Evolutionary conservation across 768 basidiomycete genomes (phyloP).

Genomic region (Rhodotorula babjevae): DNA sequence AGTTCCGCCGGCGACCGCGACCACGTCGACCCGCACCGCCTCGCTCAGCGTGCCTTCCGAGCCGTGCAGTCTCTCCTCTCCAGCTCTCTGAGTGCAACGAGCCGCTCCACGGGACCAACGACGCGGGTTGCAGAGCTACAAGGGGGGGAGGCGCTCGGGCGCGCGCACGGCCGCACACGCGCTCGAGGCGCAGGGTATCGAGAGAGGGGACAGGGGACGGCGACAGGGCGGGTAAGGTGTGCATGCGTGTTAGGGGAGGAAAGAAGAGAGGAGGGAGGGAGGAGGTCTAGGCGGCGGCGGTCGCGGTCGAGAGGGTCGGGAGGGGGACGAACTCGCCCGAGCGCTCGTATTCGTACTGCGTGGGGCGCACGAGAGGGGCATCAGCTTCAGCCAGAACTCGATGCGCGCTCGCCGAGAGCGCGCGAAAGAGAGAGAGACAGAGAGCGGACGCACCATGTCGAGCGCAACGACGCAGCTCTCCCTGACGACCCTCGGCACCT

Average conservation of each 20-base stretch:
- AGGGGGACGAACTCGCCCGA: constrained; percentile 34
- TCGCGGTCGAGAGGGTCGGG: constrained; percentile 5
- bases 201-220: no score
- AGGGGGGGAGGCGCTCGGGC: not conserved
- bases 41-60: no score
- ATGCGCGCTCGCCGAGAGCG: no score
- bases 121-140: not conserved
- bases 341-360: constrained; percentile 36
- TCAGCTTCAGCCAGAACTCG: not conserved
- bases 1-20: no score
- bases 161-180: not conserved
- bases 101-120: not conserved
- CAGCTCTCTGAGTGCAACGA: no score
- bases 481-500: constrained; percentile 80
- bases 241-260: not conserved
- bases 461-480: constrained; percentile 95
- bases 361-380: not conserved
- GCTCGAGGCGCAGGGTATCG: not conserved
- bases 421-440: not conserved
- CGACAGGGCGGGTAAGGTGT: not conserved
- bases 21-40: no score
- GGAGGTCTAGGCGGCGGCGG: not conserved
- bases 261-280: not conserved
- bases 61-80: no score
- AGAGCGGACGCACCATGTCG: constrained; percentile 46